phyloP scores from a whole-genome alignment of 495 filamentous ascomycete species.

The Penicillium manginii region DNA sequence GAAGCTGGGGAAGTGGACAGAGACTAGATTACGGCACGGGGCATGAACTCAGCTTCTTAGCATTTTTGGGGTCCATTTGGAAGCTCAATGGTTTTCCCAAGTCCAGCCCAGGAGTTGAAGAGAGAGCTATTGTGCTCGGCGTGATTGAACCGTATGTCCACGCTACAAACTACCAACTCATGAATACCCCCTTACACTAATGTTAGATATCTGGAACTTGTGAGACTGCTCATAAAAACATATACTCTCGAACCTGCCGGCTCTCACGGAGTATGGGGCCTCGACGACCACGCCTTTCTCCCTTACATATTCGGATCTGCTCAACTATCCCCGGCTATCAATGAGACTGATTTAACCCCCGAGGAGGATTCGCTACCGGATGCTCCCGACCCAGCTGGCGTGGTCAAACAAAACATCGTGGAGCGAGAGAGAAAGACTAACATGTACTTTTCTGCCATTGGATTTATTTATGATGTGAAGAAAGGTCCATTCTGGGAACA shows the following conservation, averaged over 20 bases:
- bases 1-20: slow-evolving; percentile 85
- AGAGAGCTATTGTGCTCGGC: slow-evolving; percentile 77
- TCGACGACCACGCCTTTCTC: slow-evolving; percentile 97
- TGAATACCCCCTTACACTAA: slow-evolving; percentile 10
- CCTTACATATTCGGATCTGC: slow-evolving; percentile 93
- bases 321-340: slow-evolving; percentile 79
- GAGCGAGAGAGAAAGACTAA: slow-evolving; percentile 70
- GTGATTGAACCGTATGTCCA: slow-evolving; percentile 75
- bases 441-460: slow-evolving; percentile 98
- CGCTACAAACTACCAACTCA: not conserved
- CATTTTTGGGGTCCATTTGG: slow-evolving; percentile 89
- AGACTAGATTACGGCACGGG: slow-evolving; percentile 95
- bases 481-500: slow-evolving; percentile 98
- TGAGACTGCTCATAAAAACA: slow-evolving; percentile 80
- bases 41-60: slow-evolving; percentile 92
- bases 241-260: slow-evolving; percentile 97
- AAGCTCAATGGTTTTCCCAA: slow-evolving; percentile 77
- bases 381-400: slow-evolving; percentile 70
- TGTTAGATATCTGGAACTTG: slow-evolving; percentile 76
- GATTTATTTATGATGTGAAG: slow-evolving; percentile 98
- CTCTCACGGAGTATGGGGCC: slow-evolving; percentile 94
- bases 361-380: slow-evolving; percentile 74
- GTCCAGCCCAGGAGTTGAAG: slow-evolving; percentile 56
- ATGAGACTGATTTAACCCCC: slow-evolving; percentile 62
- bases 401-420: slow-evolving; percentile 68